phyloP scores from a whole-genome alignment of 1,284 basidiomycete species.

The Boletus coffeatus region DNA sequence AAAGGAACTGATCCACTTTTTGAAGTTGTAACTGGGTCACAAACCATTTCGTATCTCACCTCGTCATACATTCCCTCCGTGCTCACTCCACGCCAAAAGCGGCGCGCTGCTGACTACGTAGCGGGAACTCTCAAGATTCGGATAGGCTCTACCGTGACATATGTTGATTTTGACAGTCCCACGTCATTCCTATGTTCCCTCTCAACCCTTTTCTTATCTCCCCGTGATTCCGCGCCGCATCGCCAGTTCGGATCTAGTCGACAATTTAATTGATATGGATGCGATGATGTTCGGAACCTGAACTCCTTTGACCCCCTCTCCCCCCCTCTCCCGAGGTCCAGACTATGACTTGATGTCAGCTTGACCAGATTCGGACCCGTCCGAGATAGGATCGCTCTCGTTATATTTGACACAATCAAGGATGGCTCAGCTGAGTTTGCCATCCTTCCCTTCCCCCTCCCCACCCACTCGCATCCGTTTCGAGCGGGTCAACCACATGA shows the following conservation, averaged over 20 bases:
- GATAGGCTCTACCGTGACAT: background rate
- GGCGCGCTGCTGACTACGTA: background rate
- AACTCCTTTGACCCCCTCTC: background rate
- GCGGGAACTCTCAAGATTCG: background rate
- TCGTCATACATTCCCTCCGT: background rate
- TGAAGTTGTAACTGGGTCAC: background rate
- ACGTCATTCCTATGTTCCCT: constrained; percentile 16
- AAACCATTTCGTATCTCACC: background rate
- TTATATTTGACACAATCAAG: constrained; percentile 12
- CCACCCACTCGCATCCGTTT: constrained; percentile 10
- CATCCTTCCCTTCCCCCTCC: constrained; percentile 4
- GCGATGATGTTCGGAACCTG: background rate
- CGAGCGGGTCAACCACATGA: constrained; percentile 13
- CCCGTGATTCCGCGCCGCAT: constrained; percentile 8
- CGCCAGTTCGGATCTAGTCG: constrained; percentile 11
- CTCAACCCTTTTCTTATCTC: constrained; percentile 17
- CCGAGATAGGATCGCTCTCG: constrained; percentile 8
- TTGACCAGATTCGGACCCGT: constrained; percentile 18
- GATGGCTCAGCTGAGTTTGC: constrained; percentile 7
- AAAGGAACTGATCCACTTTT: constrained; percentile 11
- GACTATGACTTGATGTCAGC: constrained; percentile 10
- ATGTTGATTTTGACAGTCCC: constrained; percentile 15
- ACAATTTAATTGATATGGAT: constrained; percentile 5
- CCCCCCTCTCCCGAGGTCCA: constrained; percentile 10
- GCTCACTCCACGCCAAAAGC: background rate